Evolutionary conservation across 768 basidiomycete species (phyloP).

Genomic region (Hortiboletus flavorubellus): DNA sequence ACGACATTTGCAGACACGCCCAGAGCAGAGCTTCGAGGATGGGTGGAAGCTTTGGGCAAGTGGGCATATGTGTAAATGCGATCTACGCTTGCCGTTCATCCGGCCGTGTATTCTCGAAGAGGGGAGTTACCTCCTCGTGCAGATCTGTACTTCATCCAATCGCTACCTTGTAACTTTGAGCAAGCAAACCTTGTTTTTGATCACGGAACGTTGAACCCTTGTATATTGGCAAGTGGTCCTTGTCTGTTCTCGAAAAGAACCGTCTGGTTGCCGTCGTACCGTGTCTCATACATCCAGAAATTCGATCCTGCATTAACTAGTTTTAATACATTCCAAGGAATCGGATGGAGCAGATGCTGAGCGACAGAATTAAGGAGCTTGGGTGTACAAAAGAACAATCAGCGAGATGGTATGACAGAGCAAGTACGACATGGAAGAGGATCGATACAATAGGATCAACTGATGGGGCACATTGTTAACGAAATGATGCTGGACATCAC

Average conservation of each 20-base stretch:
- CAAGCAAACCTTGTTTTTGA: neutral
- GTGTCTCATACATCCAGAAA: neutral
- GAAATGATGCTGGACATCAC: conserved; percentile 1
- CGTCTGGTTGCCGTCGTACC: neutral
- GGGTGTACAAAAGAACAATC: neutral
- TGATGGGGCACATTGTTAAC: neutral
- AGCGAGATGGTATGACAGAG: conserved; percentile 2
- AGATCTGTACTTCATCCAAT: conserved; percentile 7
- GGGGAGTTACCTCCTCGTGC: neutral
- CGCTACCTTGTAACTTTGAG: neutral
- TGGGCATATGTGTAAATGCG: conserved; percentile 38
- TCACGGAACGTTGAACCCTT: too few species aligned
- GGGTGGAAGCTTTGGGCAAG: conserved; percentile 36
- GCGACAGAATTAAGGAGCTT: conserved; percentile 1
- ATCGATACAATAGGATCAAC: conserved; percentile 9
- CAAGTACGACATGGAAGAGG: neutral
- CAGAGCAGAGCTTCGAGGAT: conserved; percentile 29
- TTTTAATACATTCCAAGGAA: conserved; percentile 12
- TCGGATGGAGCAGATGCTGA: neutral
- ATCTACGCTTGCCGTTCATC: neutral
- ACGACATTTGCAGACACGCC: conserved; percentile 27
- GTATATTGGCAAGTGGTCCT: neutral
- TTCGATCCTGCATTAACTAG: neutral
- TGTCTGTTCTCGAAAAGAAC: neutral
- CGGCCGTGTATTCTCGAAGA: neutral